Evolutionary conservation across 1,284 basidiomycete species (phyloP).

Genomic region (Cronartium ribicola): DNA sequence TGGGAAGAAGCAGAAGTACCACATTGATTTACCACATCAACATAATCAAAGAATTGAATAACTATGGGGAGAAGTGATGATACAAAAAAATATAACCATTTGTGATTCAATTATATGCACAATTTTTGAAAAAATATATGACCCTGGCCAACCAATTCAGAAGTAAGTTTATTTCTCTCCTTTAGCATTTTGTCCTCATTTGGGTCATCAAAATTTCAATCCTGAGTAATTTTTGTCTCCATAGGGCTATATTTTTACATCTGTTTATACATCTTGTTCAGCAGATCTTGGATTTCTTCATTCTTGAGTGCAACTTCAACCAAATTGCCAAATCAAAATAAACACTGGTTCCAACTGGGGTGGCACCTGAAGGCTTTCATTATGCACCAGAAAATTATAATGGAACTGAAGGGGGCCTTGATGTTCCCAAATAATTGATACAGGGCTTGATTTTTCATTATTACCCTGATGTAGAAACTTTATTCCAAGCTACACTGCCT

Average conservation of each 20-base stretch:
- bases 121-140: conserved; percentile 5
- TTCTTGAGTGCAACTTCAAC: conserved; percentile 2
- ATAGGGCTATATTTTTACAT: background rate
- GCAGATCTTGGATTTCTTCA: background rate
- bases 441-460: background rate
- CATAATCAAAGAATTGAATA: conserved; percentile 23
- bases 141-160: conserved; percentile 8
- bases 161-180: background rate
- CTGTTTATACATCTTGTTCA: background rate
- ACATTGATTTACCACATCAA: conserved; percentile 4
- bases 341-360: background rate
- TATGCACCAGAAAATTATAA: background rate
- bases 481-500: background rate
- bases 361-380: background rate
- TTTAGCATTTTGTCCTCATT: background rate
- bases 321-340: background rate
- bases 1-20: background rate
- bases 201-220: background rate
- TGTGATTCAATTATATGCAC: background rate
- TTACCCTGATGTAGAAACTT: background rate
- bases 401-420: background rate
- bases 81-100: conserved; percentile 11
- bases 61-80: conserved; percentile 10
- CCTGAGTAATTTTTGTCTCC: background rate
- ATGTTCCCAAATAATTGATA: background rate